These are phyloP conservation scores for Hypoxylon sp. DNA, from an alignment of 2,329 filamentous ascomycete genomes.

Conservation along the genomic window DNA sequence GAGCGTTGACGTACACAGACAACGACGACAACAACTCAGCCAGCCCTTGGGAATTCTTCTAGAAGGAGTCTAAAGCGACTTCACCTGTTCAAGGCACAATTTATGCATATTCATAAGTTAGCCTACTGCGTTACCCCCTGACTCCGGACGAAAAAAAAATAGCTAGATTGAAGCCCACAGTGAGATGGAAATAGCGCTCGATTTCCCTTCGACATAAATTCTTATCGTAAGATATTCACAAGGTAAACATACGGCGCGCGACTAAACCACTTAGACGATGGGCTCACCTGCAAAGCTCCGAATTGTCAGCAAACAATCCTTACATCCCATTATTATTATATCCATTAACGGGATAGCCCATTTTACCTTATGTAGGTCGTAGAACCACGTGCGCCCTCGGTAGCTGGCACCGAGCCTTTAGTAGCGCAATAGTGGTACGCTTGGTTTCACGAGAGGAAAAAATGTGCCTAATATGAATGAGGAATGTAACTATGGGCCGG, in stretches of 20 bases:
- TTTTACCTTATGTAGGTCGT: not conserved
- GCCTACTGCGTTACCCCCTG: not conserved
- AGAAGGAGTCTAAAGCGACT: conserved; percentile 37
- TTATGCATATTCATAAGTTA: not conserved
- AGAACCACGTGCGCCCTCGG: conserved; percentile 1
- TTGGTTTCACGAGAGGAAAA: conserved; percentile 33
- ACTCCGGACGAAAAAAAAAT: not conserved
- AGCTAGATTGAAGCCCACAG: not conserved
- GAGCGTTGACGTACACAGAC: conserved; percentile 23
- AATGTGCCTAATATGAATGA: conserved; percentile 19
- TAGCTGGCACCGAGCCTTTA: conserved; percentile 10
- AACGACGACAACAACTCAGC: not conserved
- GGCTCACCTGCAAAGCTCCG: not conserved
- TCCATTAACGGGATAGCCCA: conserved; percentile 2
- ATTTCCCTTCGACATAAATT: not conserved
- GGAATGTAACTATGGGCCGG: conserved; percentile 28
- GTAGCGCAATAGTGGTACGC: conserved; percentile 26
- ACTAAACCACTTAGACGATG: not conserved
- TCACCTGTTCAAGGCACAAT: conserved; percentile 8
- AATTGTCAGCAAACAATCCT: conserved; percentile 2
- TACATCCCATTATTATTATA: conserved; percentile 6
- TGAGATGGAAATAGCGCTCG: not conserved
- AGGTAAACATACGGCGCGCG: conserved; percentile 1
- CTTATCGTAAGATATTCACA: not conserved
- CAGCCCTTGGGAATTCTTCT: conserved; percentile 17